Percentiles rank a stretch among this genome's conserved stretches.
These are phyloP conservation scores for Globisporangium radiosum DNA, from an alignment of 352 stramenopile species.

Conservation along the genomic window DNA sequence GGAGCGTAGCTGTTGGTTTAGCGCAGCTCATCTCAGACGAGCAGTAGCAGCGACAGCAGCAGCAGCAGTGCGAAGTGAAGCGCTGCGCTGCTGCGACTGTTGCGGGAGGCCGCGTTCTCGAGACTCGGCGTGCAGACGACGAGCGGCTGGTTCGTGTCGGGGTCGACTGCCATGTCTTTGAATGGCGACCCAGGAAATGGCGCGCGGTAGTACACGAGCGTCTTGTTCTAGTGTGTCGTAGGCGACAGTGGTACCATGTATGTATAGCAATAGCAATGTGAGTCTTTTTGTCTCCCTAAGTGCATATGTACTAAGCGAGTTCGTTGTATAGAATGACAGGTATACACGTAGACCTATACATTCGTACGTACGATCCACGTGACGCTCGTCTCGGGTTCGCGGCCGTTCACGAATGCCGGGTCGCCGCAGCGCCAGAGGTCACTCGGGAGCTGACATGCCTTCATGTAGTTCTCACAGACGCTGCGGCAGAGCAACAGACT, in stretches of 20 bases:
- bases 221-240: conserved; percentile 33
- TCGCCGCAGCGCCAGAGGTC: conserved; percentile 87
- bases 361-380: conserved; percentile 42
- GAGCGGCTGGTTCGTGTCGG: conserved; percentile 62
- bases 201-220: conserved; percentile 71
- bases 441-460: conserved; percentile 68
- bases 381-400: conserved; percentile 47
- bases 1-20: too few species aligned
- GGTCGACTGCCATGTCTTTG: conserved; percentile 61
- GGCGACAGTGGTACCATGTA: not conserved
- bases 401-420: conserved; percentile 64
- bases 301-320: not conserved
- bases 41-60: conserved; percentile 1
- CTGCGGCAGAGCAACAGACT: conserved; percentile 84
- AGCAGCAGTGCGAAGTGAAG: not conserved
- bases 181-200: conserved; percentile 77
- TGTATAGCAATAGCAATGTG: not conserved
- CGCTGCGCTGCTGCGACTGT: not conserved
- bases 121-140: conserved; percentile 81
- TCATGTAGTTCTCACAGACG: conserved; percentile 90
- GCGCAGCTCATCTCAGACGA: conserved; percentile 3
- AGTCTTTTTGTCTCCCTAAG: too few species aligned
- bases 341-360: conserved; percentile 6
- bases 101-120: conserved; percentile 33
- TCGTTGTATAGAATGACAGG: not conserved